Evolutionary conservation across 345 rosid genomes (phyloP).

Genomic region (Sonneratia alba): DNA sequence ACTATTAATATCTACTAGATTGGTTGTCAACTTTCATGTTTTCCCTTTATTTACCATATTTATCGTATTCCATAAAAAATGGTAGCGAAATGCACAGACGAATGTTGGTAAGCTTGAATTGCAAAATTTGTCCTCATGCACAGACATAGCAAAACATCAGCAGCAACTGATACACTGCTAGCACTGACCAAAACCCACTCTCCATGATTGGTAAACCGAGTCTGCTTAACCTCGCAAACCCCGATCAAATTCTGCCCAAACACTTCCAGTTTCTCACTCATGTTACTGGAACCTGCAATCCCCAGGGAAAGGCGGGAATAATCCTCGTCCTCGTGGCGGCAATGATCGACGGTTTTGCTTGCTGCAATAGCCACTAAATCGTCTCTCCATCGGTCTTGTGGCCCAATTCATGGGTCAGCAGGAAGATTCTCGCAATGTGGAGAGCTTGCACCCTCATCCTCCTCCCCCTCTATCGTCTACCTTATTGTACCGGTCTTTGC

Average conservation of each 20-base stretch:
- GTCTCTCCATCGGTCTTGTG: constrained; percentile 73
- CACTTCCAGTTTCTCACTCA: constrained; percentile 16
- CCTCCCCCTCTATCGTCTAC: constrained; percentile 66
- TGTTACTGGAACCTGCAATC: constrained; percentile 20
- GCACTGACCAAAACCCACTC: constrained; percentile 1
- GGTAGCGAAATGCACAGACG: too few relatives aligned
- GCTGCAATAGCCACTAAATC: constrained; percentile 59
- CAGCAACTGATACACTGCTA: too few relatives aligned
- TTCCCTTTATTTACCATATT: too few relatives aligned
- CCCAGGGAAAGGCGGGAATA: constrained; percentile 46
- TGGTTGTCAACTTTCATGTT: too few relatives aligned
- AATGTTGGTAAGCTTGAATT: too few relatives aligned
- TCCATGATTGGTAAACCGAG: not conserved
- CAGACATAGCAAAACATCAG: too few relatives aligned
- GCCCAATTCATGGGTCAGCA: constrained; percentile 62
- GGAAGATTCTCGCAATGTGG: constrained; percentile 64
- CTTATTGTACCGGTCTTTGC: constrained; percentile 66
- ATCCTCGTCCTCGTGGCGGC: constrained; percentile 76
- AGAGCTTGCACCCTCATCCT: constrained; percentile 74
- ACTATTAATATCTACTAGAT: too few relatives aligned
- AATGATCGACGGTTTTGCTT: constrained; percentile 53
- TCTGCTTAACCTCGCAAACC: constrained; percentile 18
- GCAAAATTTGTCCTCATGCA: too few relatives aligned
- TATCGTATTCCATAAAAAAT: too few relatives aligned
- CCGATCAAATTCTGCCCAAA: constrained; percentile 28